Conservation (phyloP, 108 stramenopile species). For the Skeletonema marinoi region DNA sequence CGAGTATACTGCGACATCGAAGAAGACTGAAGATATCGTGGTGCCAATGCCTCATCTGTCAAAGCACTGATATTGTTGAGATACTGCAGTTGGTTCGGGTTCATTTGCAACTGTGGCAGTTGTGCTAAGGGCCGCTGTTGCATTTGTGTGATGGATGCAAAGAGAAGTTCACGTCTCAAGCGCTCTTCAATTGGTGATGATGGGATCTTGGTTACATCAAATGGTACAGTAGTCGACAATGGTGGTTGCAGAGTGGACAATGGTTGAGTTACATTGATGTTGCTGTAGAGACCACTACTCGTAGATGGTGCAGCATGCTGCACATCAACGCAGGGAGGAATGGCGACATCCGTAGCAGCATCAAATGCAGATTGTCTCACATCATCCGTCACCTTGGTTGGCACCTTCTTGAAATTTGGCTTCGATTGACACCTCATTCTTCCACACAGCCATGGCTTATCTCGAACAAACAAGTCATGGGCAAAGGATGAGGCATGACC, state of each 20-base stretch:
- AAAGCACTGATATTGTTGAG: not conserved
- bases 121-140: not conserved
- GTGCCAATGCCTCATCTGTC: not conserved
- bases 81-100: too few species aligned
- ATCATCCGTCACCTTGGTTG: not conserved
- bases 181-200: not conserved
- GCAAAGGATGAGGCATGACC: slow-evolving; percentile 67
- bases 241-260: too few species aligned
- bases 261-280: too few species aligned
- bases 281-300: too few species aligned
- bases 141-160: not conserved
- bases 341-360: not conserved
- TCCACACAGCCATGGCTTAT: slow-evolving; percentile 61
- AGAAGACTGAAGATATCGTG: not conserved
- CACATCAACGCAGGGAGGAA: not conserved
- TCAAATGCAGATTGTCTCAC: not conserved
- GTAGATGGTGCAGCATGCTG: not conserved
- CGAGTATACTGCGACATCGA: not conserved
- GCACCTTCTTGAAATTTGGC: not conserved
- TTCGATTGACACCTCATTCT: slow-evolving; percentile 51
- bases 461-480: slow-evolving; percentile 66
- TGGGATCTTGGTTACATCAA: too few species aligned
- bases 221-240: too few species aligned
- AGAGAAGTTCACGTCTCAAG: not conserved
- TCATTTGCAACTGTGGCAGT: not conserved